Evolutionary conservation across 2,329 filamentous ascomycete species (phyloP), one percentile per base, ranked within the genome.

Genomic region (Fusarium phyllophilum): DNA sequence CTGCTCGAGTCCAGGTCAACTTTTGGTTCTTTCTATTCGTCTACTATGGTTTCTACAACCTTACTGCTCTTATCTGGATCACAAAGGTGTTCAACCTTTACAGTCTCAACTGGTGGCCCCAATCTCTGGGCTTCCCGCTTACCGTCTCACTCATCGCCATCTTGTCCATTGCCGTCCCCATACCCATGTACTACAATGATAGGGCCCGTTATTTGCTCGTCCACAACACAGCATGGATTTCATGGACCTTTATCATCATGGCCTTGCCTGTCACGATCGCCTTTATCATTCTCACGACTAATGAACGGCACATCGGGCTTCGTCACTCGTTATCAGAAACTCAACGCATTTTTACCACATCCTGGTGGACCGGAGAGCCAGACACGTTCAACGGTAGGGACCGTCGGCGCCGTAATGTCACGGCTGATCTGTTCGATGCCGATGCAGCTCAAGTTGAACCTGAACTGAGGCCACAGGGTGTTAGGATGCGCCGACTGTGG

Each of bases 11-110:
- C 9, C 87, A 89, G 70, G 87, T 92, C 74, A 91, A 91, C 82
- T 92, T 92, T 78, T 93, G 91, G 90, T 92, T 92, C 84, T 93
- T 93, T 78, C 84, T 93, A 42, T 87, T 92, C 55, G 88, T 92
- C 64, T 93, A 92, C 82, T 93, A 93, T 79, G 89, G 90, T 64
- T 88, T 92, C 74, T 93, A 93, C 81, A 92, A 91, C 78, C 78
- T 92, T 31, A 91, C 89, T 9, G 91, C 90, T 6, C 82, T 93
- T 75, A 88, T 91, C 69, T 93, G 90, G 90, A 92, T 93, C 78
- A 93, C 91, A 54, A 92, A 92, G 78, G 87, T 92, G 10, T 93
- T 93, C 80, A 93, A 93, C 76, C 85, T 93, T 29, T 93, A 93
- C 84, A 90, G 88, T 70, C 83, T 93, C 64, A 93, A 93, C 81